Conservation (phyloP, 306 rosid species). For the Clitoria ternatea region DNA sequence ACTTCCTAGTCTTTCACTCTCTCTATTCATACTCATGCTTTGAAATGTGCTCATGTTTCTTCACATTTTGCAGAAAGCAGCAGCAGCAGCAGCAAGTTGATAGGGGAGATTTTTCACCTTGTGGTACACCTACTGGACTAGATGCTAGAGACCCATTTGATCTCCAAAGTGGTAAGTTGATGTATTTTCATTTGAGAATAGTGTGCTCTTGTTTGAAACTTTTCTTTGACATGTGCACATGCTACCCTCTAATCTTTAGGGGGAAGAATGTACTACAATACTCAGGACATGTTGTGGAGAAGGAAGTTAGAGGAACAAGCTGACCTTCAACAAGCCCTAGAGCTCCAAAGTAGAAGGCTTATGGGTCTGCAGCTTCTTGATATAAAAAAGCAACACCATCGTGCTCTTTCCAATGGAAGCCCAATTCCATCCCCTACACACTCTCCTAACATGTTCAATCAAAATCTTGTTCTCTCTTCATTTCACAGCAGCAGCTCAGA, state of each 20-base stretch:
- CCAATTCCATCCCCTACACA: constrained; percentile 76
- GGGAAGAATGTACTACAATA: constrained; percentile 74
- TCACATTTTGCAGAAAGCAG: constrained; percentile 66
- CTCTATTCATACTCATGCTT: neutral
- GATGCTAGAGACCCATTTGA: constrained; percentile 79
- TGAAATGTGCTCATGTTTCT: constrained; percentile 6
- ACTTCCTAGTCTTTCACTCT: constrained; percentile 10
- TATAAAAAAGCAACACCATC: constrained; percentile 76
- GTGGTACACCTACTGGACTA: constrained; percentile 87
- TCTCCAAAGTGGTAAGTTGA: constrained; percentile 72
- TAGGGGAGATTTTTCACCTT: constrained; percentile 85
- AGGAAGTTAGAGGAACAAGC: constrained; percentile 89
- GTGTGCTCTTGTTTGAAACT: neutral
- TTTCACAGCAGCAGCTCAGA: constrained; percentile 42
- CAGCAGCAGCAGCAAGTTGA: constrained; percentile 69
- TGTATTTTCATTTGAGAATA: neutral
- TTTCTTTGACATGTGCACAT: neutral
- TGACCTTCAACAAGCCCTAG: constrained; percentile 80
- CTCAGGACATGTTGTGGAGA: constrained; percentile 82
- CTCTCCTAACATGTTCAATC: constrained; percentile 55
- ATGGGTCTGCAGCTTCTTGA: constrained; percentile 88
- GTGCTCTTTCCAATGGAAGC: constrained; percentile 58
- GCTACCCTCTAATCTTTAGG: constrained; percentile 28
- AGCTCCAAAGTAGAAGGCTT: constrained; percentile 72
- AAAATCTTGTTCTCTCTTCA: constrained; percentile 44